Percentiles rank a stretch among this genome's conserved stretches.
Conservation (phyloP, 2,329 filamentous ascomycete genomes). For the Talaromyces sp. region DNA sequence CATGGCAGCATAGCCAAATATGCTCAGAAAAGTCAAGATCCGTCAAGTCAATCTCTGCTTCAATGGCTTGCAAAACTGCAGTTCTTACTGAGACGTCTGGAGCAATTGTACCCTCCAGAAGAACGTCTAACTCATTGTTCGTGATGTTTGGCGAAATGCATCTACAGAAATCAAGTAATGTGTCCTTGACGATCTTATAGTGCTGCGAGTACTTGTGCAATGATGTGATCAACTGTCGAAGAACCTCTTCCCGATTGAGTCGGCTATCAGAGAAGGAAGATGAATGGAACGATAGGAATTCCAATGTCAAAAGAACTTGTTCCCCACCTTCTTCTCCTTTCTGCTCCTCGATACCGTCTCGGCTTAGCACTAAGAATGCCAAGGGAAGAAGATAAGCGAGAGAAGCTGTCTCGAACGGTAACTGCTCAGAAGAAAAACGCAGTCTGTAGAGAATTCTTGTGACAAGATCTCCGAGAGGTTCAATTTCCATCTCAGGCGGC, state of each 20-base stretch:
- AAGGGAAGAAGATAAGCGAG: slow-evolving; percentile 83
- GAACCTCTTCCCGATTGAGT: slow-evolving; percentile 68
- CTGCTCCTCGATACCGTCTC: slow-evolving; percentile 64
- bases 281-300: slow-evolving; percentile 85
- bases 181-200: slow-evolving; percentile 92
- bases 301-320: slow-evolving; percentile 80
- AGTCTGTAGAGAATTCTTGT: slow-evolving; percentile 87
- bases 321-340: slow-evolving; percentile 74
- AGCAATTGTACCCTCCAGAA: slow-evolving; percentile 75
- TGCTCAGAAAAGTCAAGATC: slow-evolving; percentile 82
- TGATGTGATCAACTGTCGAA: slow-evolving; percentile 66
- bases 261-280: slow-evolving; percentile 66
- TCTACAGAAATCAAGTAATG: slow-evolving; percentile 76
- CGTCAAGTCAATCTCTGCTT: slow-evolving; percentile 84
- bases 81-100: slow-evolving; percentile 74
- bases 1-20: slow-evolving; percentile 89
- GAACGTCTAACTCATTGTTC: slow-evolving; percentile 62
- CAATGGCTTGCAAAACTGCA: slow-evolving; percentile 81
- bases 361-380: slow-evolving; percentile 68
- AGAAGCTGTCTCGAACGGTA: slow-evolving; percentile 85
- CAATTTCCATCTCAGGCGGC: slow-evolving; percentile 64
- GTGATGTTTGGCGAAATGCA: slow-evolving; percentile 78
- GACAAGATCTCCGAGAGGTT: slow-evolving; percentile 72
- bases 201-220: slow-evolving; percentile 90
- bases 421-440: slow-evolving; percentile 83